These are phyloP conservation scores for Neoconidiobolus thromboides DNA, from an alignment of 371 early-diverging fungal species.

Conservation along the genomic window DNA sequence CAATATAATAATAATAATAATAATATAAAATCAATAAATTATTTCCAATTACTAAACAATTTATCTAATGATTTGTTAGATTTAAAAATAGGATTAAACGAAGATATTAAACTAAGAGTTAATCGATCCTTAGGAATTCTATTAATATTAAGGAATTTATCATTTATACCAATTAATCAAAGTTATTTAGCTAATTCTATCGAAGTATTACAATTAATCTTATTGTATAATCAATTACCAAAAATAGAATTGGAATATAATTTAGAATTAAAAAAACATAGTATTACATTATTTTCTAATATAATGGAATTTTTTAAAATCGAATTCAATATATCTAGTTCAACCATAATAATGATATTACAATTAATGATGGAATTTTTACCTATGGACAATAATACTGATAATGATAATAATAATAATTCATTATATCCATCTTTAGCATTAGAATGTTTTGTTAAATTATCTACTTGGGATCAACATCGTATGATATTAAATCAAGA, in stretches of 20 bases:
- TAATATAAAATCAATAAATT: not conserved
- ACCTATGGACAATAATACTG: not conserved
- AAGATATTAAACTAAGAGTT: not conserved
- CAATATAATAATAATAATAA: no score
- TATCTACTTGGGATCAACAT: not conserved
- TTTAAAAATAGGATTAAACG: not conserved
- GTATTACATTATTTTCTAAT: not conserved
- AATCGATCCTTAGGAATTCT: not conserved
- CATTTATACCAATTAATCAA: not conserved
- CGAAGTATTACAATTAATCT: not conserved
- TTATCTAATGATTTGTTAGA: not conserved
- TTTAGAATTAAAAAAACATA: not conserved
- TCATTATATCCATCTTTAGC: not conserved
- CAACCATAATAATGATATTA: not conserved
- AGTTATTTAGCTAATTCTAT: not conserved
- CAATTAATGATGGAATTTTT: not conserved
- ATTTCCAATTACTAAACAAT: not conserved
- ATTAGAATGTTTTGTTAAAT: not conserved
- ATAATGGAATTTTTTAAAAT: not conserved
- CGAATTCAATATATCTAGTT: not conserved
- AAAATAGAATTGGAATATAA: not conserved
- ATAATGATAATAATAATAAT: no score
- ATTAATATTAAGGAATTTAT: not conserved
- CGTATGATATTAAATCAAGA: not conserved
- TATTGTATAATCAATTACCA: not conserved